These are phyloP conservation scores for Podospora conica DNA, from an alignment of 495 filamentous ascomycete genomes.

Conservation along the genomic window DNA sequence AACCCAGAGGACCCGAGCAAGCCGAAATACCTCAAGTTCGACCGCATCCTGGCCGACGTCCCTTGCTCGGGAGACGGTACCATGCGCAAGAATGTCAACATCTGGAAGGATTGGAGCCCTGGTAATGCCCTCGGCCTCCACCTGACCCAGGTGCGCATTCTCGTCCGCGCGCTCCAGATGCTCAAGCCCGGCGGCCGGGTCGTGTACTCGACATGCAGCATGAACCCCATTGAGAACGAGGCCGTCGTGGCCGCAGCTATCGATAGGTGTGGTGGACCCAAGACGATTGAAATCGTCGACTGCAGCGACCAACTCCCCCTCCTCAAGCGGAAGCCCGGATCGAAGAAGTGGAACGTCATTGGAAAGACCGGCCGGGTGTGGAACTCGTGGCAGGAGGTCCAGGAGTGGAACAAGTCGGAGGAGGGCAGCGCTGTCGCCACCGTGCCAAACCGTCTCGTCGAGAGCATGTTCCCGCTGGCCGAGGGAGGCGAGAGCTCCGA, in stretches of 20 bases:
- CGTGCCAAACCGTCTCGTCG: slow-evolving; percentile 52
- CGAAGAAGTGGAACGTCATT: slow-evolving; percentile 80
- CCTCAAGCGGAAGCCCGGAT: slow-evolving; percentile 65
- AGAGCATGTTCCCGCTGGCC: slow-evolving; percentile 71
- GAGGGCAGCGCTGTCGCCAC: slow-evolving; percentile 38
- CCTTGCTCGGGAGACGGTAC: slow-evolving; percentile 97
- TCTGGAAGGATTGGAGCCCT: slow-evolving; percentile 94
- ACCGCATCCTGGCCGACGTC: slow-evolving; percentile 92
- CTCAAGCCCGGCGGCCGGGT: slow-evolving; percentile 89
- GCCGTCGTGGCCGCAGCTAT: slow-evolving; percentile 80
- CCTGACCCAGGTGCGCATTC: slow-evolving; percentile 76
- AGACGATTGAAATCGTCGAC: slow-evolving; percentile 77
- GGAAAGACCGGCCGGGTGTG: slow-evolving; percentile 73
- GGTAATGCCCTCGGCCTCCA: slow-evolving; percentile 78
- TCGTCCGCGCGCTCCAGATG: slow-evolving; percentile 92
- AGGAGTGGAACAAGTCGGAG: slow-evolving; percentile 52
- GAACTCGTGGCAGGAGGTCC: slow-evolving; percentile 70
- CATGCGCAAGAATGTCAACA: slow-evolving; percentile 76
- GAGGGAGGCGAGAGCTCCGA: slow-evolving; percentile 48
- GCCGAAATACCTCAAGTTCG: slow-evolving; percentile 85
- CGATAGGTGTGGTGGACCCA: slow-evolving; percentile 76
- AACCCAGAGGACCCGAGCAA: slow-evolving; percentile 42
- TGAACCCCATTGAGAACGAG: slow-evolving; percentile 97
- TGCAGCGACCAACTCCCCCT: slow-evolving; percentile 68
- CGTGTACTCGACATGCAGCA: slow-evolving; percentile 95